Evolutionary conservation across 257 asterid species (phyloP), one percentile per base, ranked within the genome.

Genomic region (Nicotiana sylvestris): DNA sequence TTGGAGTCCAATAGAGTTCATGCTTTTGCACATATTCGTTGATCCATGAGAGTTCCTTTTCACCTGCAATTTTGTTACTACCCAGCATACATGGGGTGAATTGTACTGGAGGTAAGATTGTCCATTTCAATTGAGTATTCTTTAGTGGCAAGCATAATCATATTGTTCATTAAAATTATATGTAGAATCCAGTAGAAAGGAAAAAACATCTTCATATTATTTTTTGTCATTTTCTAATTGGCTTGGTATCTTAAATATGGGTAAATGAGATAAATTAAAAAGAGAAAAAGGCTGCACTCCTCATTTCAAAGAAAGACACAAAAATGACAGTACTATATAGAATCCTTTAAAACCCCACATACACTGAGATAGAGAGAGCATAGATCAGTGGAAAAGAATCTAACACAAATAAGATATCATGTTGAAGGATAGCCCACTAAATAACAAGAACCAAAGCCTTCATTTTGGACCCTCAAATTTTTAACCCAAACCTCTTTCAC

Each of bases 401-500:
- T 12, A 72, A 46, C 60, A 72, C 37, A 72, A 72, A 72, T 5
- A 70, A 43, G 46, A 43, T 70, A 11, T 37, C 35, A 37, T 27
- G 37, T 60, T 78, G 80, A 78, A 66, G 55, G 80, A 80, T 83
- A 83, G 29, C 68, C 81, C 80, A 70, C 81, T 61, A 72, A 69
- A 37, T 55, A 69, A 70, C 77, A 17, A 43, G 12, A 82, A 18
- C 10, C 64, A 18, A 18, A 58, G 74, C 76, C 74, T 46, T 69
- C 66, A 60, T 53, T 65, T 66, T 77, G 66, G 35, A 53, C 85
- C 51, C 58, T 76, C 25, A 62, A 12, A 10, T 77, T 55, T 56
- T 64, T 66, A 13, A 35, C 21, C 10, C 56, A 6, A 57, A 57
- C 53, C 35, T 17, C 81, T 9, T 66, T 62, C 53, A 78, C 66